Evolutionary conservation across 306 rosid species (phyloP), one percentile per base, ranked within the genome.

Genomic region (Trifolium repens): DNA sequence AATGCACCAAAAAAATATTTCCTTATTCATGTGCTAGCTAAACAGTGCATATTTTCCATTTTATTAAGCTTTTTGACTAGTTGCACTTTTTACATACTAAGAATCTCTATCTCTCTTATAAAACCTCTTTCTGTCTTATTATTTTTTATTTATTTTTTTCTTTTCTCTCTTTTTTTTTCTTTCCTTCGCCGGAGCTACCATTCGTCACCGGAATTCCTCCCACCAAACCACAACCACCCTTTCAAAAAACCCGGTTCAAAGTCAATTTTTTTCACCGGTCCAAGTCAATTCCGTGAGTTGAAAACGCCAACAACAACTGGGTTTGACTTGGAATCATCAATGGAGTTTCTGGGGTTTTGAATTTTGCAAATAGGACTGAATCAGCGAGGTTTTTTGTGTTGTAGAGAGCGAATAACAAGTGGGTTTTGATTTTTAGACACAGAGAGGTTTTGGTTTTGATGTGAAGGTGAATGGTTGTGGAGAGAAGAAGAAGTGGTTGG

Each of bases 391-490:
- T 54, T 42, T 54, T 69, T 73, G 74, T 57, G 55, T 78, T 79
- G 27, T 76, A 77, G 77, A 83, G 78, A 58, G 76, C 44, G 71
- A 72, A 47, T 40, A 50, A 35, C 43, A 74, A 57, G 62, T 74
- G 77, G 78, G 44, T 67, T 83, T 74, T 24, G 46, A 8, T 82
- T 71, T 61, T 39, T 6, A 52, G 8, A 57, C 81, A 40, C 63
- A 74, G 68, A 63, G 32, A 52, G 80, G 73, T 67, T 65, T 76
- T 43, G 84, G 85, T 60, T 70, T 60, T 82, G 87, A 16, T 60
- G 82, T 83, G 86, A 78, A 76, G 81, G 88, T 94, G 90, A 88
- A 90, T 89, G 97, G 89, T 89, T 84, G 87, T 83, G 77, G 42
- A 61, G 83, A 84, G 84, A 80, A 87, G 84, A 80, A 87, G 88